These are phyloP conservation scores for Melastoma candidum DNA, from an alignment of 441 rosid species.

Conservation along the genomic window DNA sequence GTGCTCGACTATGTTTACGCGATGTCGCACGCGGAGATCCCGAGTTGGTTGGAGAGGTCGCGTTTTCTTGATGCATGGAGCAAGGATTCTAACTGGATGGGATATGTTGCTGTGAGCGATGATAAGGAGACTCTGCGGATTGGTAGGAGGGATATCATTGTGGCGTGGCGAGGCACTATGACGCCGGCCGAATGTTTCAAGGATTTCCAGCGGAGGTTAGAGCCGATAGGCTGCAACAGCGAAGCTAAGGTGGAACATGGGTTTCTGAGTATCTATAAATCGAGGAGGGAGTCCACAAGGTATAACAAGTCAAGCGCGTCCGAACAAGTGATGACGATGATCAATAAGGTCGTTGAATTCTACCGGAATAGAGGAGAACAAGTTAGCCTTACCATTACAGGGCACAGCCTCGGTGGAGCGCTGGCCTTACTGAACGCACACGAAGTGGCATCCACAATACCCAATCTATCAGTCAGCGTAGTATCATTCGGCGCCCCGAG, in stretches of 20 bases:
- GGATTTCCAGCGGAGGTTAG: constrained; percentile 41
- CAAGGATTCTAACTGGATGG: constrained; percentile 80
- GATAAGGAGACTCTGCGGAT: constrained; percentile 45
- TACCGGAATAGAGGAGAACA: constrained; percentile 29
- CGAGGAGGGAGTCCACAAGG: constrained; percentile 44
- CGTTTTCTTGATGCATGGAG: constrained; percentile 40
- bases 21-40: constrained; percentile 55
- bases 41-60: constrained; percentile 45
- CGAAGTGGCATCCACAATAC: constrained; percentile 23
- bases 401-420: constrained; percentile 59
- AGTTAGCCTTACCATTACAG: constrained; percentile 42
- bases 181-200: constrained; percentile 66
- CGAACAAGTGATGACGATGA: constrained; percentile 56
- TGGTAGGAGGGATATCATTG: constrained; percentile 60
- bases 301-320: constrained; percentile 61
- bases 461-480: constrained; percentile 29
- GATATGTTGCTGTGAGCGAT: constrained; percentile 47
- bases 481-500: constrained; percentile 41
- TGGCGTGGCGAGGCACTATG: constrained; percentile 77
- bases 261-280: constrained; percentile 47
- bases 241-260: constrained; percentile 52
- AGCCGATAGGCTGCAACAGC: constrained; percentile 18
- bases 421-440: constrained; percentile 42
- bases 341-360: constrained; percentile 19
- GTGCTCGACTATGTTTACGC: constrained; percentile 53